Conservation (phyloP, 306 rosid species). For the Prunus mongolica region DNA sequence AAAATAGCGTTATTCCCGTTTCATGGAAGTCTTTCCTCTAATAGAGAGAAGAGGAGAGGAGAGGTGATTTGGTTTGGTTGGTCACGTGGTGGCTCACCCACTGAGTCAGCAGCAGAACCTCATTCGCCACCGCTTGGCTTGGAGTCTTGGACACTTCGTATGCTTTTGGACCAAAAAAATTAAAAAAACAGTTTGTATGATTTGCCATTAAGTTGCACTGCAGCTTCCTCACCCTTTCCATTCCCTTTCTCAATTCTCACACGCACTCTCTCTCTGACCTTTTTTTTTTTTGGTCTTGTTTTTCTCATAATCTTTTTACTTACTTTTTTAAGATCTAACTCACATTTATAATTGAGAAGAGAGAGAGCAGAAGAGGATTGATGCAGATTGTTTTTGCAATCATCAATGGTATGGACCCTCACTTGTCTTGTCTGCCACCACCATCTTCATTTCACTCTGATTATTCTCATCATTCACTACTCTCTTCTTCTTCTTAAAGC, state of each 20-base stretch:
- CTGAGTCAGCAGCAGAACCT: too few species aligned
- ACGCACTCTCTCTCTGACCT: neutral
- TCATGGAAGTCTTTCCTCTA: too few species aligned
- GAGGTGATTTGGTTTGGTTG: too few species aligned
- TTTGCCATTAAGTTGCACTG: neutral
- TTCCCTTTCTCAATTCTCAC: neutral
- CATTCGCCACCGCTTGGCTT: too few species aligned
- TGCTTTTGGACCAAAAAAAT: too few species aligned
- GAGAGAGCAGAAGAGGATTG: neutral
- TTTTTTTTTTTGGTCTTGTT: neutral
- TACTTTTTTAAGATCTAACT: neutral
- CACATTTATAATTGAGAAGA: neutral
- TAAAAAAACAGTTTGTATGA: neutral
- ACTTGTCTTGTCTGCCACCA: slow-evolving; percentile 28
- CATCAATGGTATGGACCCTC: slow-evolving; percentile 30
- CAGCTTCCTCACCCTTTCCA: slow-evolving; percentile 13
- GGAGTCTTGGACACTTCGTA: too few species aligned
- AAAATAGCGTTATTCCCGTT: too few species aligned
- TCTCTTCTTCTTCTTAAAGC: neutral
- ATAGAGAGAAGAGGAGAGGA: too few species aligned
- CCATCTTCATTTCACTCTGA: neutral
- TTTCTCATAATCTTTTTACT: neutral
- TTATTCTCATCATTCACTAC: neutral
- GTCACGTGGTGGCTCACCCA: too few species aligned
- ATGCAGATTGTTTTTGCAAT: neutral